Evolutionary conservation across 1,284 basidiomycete species (phyloP).

Genomic region (Exobasidium rhododendri): DNA sequence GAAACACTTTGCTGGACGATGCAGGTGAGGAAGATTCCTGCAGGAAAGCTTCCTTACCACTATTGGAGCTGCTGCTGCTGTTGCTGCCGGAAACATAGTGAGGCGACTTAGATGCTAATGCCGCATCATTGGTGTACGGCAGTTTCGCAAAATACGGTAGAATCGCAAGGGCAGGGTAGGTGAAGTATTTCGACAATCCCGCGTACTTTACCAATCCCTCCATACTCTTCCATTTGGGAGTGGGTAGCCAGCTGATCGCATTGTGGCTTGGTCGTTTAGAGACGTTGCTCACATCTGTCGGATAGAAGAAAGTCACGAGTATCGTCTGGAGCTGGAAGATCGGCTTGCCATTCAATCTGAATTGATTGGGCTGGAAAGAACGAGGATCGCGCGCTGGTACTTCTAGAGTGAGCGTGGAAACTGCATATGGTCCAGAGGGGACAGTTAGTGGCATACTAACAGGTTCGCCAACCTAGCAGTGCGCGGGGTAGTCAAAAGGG

Average conservation of each 20-base stretch:
- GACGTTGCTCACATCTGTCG: slow-evolving; percentile 8
- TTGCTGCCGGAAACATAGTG: neutral
- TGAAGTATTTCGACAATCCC: slow-evolving; percentile 36
- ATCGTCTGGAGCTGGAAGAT: slow-evolving; percentile 32
- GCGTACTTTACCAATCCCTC: slow-evolving; percentile 44
- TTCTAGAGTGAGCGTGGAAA: slow-evolving; percentile 40
- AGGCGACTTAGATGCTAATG: neutral
- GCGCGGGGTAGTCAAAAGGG: too few species aligned
- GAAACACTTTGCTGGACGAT: slow-evolving; percentile 14
- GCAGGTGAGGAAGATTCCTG: slow-evolving; percentile 13
- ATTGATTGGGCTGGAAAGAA: slow-evolving; percentile 12
- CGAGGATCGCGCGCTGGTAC: slow-evolving; percentile 19
- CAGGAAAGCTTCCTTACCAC: neutral
- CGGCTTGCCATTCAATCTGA: slow-evolving; percentile 20
- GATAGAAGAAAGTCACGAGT: slow-evolving; percentile 47
- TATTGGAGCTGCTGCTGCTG: neutral
- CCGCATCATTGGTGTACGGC: neutral
- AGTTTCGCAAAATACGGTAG: slow-evolving; percentile 1
- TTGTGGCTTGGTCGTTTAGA: neutral
- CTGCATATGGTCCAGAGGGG: slow-evolving; percentile 22
- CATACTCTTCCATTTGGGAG: slow-evolving; percentile 28
- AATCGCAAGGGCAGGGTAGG: slow-evolving; percentile 29
- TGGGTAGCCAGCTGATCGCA: neutral
- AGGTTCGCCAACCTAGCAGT: too few species aligned
- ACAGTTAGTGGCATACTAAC: slow-evolving; percentile 22